Evolutionary conservation across 2,329 filamentous ascomycete species (phyloP).

Genomic region (Lecanicillium sp.): DNA sequence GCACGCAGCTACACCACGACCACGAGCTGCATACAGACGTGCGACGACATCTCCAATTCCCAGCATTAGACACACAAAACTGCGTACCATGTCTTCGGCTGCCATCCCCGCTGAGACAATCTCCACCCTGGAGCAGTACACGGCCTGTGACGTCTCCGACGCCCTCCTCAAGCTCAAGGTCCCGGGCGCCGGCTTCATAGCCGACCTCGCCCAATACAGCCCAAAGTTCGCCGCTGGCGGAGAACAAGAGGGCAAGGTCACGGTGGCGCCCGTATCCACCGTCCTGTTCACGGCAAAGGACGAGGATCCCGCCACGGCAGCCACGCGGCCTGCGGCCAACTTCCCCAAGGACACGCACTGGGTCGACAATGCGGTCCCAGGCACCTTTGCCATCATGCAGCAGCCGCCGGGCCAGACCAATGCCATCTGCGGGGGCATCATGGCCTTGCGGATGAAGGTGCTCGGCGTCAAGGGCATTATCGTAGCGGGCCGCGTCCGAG

Average conservation of each 20-base stretch:
- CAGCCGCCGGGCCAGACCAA: slow-evolving; percentile 61
- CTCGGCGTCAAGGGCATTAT: slow-evolving; percentile 55
- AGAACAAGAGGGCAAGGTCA: slow-evolving; percentile 22
- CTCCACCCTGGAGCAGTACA: slow-evolving; percentile 31
- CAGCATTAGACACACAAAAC: neutral
- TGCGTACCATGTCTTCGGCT: slow-evolving; percentile 13
- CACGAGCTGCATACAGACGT: neutral
- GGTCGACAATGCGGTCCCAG: slow-evolving; percentile 56
- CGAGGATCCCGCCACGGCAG: slow-evolving; percentile 21
- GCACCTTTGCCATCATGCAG: slow-evolving; percentile 59
- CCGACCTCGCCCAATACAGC: slow-evolving; percentile 43
- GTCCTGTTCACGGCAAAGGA: slow-evolving; percentile 58
- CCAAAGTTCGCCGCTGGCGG: slow-evolving; percentile 17
- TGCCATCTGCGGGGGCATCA: slow-evolving; percentile 70
- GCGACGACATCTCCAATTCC: neutral
- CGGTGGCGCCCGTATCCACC: slow-evolving; percentile 52
- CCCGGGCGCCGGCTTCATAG: slow-evolving; percentile 59
- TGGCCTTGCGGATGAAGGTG: slow-evolving; percentile 62
- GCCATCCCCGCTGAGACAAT: slow-evolving; percentile 18
- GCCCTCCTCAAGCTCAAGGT: slow-evolving; percentile 65
- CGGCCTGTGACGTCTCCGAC: slow-evolving; percentile 60
- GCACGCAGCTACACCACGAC: neutral
- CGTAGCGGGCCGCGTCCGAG: slow-evolving; percentile 63
- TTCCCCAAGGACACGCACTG: slow-evolving; percentile 58
- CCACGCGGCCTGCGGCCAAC: slow-evolving; percentile 32